Base-by-base conservation (phyloP, 129 eudicot genomes). In the Erigeron canadensis region DNA sequence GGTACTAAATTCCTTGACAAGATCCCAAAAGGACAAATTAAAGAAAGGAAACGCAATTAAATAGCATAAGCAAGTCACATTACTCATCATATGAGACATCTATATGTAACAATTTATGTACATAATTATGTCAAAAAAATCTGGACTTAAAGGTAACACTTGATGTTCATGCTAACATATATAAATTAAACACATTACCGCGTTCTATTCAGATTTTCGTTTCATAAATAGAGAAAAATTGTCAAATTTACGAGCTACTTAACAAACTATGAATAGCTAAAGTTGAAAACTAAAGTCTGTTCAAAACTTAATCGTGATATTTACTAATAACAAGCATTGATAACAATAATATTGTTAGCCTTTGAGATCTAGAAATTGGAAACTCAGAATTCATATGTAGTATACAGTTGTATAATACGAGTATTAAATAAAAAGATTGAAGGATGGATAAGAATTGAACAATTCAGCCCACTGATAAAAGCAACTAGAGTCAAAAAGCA, bases 21-120 rank as follows among this genome's bases (percentile, higher is more conserved):
- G 83, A 89, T 93, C 78, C 96, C 98, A 38, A 84, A 88, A 84
- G 95, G 95, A 48, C 95, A 91, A 11, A 87, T 85, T 8, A 93
- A 85, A 64, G 81, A 87, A 61, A 85, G 61, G 73, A 85, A 81
- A 72, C 73, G 21, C 72, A 76, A 69, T 68, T 86, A 68, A 83
- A 50, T 3, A 5, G 7, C 23, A 44, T n/a, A 23, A 42, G 16
- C 37, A 75, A 46, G 60, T 46, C 58, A 48, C n/a, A 28, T 63
- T 53, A 9, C 38, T 16, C 11, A 51, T 68, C 11, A 67, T 34
- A 16, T 8, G 48, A 42, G 60, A 57, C 16, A 0, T 37, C 8
- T 63, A 17, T 15, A 50, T 55, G 10, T 66, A 16, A 6, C n/a
- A 37, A 10, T 34, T 57, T 38, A 22, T 76, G 63, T 76, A 69